These are phyloP conservation scores for Plasmodium fragile DNA, from an alignment of 169 alveolate species.

Conservation along the genomic window DNA sequence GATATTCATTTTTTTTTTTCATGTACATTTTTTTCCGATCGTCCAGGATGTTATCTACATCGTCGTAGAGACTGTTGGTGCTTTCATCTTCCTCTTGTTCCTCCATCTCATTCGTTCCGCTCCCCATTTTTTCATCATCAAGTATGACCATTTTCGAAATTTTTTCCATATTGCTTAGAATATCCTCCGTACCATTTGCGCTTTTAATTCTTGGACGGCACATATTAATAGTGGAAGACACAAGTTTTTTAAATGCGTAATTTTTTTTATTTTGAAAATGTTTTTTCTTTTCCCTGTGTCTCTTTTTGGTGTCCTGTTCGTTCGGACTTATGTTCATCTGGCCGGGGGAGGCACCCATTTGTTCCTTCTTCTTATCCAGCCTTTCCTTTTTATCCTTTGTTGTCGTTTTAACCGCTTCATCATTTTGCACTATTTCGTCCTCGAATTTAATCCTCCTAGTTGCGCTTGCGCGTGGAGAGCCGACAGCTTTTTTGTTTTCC, in stretches of 20 bases:
- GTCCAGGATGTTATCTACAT: slow-evolving; percentile 54
- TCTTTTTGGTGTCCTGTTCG: not conserved
- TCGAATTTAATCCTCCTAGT: slow-evolving; percentile 20
- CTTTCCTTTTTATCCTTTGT: not conserved
- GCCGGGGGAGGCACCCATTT: not conserved
- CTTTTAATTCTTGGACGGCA: slow-evolving; percentile 59
- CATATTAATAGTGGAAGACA: slow-evolving; percentile 44
- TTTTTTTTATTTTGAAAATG: not conserved
- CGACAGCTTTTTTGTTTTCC: not conserved
- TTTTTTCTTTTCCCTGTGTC: not conserved
- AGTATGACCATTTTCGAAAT: slow-evolving; percentile 40
- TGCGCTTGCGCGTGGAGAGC: not conserved
- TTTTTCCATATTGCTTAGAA: slow-evolving; percentile 52
- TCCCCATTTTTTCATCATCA: slow-evolving; percentile 11
- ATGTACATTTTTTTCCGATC: slow-evolving; percentile 45
- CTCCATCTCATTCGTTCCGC: not conserved
- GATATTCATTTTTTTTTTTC: slow-evolving; percentile 37
- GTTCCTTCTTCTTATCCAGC: not conserved
- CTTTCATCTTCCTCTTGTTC: slow-evolving; percentile 5
- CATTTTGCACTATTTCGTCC: slow-evolving; percentile 1
- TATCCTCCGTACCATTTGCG: slow-evolving; percentile 38
- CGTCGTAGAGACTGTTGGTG: slow-evolving; percentile 50
- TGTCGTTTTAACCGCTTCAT: not conserved
- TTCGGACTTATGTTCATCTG: not conserved
- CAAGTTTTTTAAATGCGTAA: slow-evolving; percentile 42